Evolutionary conservation across 2,329 filamentous ascomycete genomes (phyloP), one percentile per base, ranked within the genome.

Genomic region (Aspergillus brunneoviolaceus): DNA sequence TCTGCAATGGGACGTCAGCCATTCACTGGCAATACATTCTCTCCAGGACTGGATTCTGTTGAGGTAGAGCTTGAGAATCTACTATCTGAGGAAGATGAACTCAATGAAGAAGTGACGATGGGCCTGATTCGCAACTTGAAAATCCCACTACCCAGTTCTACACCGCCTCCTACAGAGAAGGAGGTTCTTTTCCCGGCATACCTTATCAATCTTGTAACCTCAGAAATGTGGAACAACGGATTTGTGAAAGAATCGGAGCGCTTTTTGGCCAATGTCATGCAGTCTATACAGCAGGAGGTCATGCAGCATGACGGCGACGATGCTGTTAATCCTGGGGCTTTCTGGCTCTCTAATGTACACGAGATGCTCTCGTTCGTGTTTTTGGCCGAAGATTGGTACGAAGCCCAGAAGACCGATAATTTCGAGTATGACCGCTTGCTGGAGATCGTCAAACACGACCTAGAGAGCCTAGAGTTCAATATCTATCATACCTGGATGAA

Each of bases 401-500:
- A 98, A 80, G 92, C 94, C 59, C 95, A 99, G 77, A 99, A 99
- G 86, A 95, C 93, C 42, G 95, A 99, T 79, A 98, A 98, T 75
- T 98, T 96, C 75, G 95, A 99, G 81, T 99, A 99, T 71, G 95
- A 99, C 78, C 90, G 95, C 65, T 85, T 99, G 56, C 82, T 99
- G 70, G 95, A 99, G 78, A 98, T 99, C 75, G 95, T 99, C 75
- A 99, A 99, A 84, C 95, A 99, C 76, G 95, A 99, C 75, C 83
- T 99, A 55, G 95, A 99, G 81, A 96, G 91, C 78, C 84, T 99
- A 65, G 95, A 99, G 80, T 99, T 99, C 83, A 99, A 99, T 82
- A 99, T 99, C 71, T 99, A 99, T 79, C 95, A 99, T 80, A 99
- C 95, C 27, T 99, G 95, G 95, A 99, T 99, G 95, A 99, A 99